Base-by-base conservation (phyloP, 2,329 filamentous ascomycete genomes). In the Huntiella decipiens region DNA sequence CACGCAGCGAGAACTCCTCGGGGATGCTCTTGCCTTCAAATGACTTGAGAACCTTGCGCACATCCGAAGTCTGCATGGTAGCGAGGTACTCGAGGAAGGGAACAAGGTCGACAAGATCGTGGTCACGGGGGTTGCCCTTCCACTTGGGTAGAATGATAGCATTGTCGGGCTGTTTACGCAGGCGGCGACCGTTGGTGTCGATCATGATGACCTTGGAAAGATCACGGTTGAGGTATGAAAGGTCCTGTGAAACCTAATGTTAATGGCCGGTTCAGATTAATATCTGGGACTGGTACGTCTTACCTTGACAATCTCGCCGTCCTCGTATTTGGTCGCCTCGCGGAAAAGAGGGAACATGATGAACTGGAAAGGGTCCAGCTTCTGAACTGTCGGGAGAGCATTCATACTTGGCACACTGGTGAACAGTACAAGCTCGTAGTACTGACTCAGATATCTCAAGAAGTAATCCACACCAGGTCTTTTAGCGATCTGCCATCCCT, bases 11-110 rank as follows among this genome's bases (percentile, higher is more conserved):
- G 56, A 96, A 98, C 60, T 98, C 91, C 8, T 73, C 72, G 4
- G 91, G 85, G 48, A 98, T 94, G 55, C 88, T 72, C 58, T 79
- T 84, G 60, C 86, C 87, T 47, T 94, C 77, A 56, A 93, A 94
- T 0, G 82, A 87, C 64, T 82, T 84, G 58, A 95, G 64, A 3
- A 91, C 79, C 56, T 82, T 77, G 54, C 91, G 82, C 11, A 92
- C 82, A 56, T 98, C 91, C 44, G 77, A 70, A 55, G 85, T 83
- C 53, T 86, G 81, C 82, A 96, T 94, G 15, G 86, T 91, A 53
- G 86, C 84, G 53, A 98, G 76, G 63, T 95, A 96, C 65, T 98
- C 91, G 51, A 98, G 77, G 75, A 98, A 95, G 10, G 91, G 91
- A 49, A 98, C 93, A 42, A 95, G 67, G 3, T 78, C 74, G 16